Evolutionary conservation across 2,329 filamentous ascomycete species (phyloP), one percentile per base, ranked within the genome.

Genomic region (Zasmidium citrigriseum): DNA sequence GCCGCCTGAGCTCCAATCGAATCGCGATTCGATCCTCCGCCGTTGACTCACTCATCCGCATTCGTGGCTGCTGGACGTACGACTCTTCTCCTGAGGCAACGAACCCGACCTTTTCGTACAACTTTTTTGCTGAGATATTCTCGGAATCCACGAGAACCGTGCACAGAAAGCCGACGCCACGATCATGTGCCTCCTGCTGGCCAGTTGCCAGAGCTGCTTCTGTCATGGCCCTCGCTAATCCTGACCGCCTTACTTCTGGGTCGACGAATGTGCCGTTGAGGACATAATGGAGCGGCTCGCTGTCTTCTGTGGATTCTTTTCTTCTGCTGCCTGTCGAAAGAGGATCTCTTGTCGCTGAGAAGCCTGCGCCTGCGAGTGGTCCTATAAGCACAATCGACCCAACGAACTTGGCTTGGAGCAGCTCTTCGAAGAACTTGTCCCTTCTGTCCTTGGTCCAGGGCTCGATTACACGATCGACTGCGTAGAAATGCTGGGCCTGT

Each of bases 191-290:
- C 18, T 60, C 21, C 3, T 23, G 16, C 12, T 46, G 52, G 18
- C 61, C 69, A 21, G 65, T 57, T 2, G 44, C 52, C 16, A 72
- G 23, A 11, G 70, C 70, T 25, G 65, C 62, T 16, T 64, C 57
- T 12, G 74, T 59, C 23, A 75, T 59, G 12, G 50, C 59, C 29
- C 53, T 65, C 5, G 71, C 73, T 10, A 74, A 24, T 11, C 72
- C 72, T n/a, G 18, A 25, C 3, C 66, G 54, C 38, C 71, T 59
- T 10, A 64, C 65, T n/a, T 51, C 50, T 9, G 67, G 63, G 5
- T 65, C 51, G 7, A 74, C 69, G 54, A 71, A 74, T 27, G 69
- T 64, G 27, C 64, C 71, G 52, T 65, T 70, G 2, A 73, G 61
- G 41, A 69, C 64, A 61, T 67, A 68, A 52, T 63, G 61, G 4